phyloP scores from a whole-genome alignment of 2,329 filamentous ascomycete species.

The Fulvia fulva region DNA sequence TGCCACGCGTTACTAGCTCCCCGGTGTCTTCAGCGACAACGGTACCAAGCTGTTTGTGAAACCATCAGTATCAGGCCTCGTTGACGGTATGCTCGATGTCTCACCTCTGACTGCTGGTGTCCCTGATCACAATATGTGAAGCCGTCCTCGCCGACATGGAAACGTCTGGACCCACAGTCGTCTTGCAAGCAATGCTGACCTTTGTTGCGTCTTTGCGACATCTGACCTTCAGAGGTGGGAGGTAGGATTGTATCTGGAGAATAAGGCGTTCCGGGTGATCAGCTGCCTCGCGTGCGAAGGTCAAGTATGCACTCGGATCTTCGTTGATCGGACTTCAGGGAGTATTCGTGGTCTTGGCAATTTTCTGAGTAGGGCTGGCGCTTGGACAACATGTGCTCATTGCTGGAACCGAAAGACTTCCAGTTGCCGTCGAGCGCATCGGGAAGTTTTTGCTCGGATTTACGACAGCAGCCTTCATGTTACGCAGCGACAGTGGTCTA shows the following conservation, averaged over 20 bases:
- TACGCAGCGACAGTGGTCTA: not conserved
- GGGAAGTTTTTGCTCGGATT: not conserved
- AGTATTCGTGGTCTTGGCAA: not conserved
- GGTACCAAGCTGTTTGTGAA: conserved; percentile 26
- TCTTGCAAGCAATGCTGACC: conserved; percentile 27
- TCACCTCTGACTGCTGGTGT: conserved; percentile 67
- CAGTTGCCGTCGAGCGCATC: not conserved
- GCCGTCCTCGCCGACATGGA: conserved; percentile 67
- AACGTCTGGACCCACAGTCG: conserved; percentile 67
- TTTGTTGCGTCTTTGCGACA: conserved; percentile 22
- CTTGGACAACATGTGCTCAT: not conserved
- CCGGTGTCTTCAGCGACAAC: conserved; percentile 33
- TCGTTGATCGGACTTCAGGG: not conserved
- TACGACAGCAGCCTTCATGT: not conserved
- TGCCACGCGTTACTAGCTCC: conserved; percentile 28
- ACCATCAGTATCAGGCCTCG: not conserved
- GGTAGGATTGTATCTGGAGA: too few species aligned
- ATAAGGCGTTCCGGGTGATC: too few species aligned
- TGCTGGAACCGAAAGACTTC: not conserved
- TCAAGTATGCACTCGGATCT: too few species aligned
- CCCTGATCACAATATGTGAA: conserved; percentile 75
- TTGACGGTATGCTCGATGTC: conserved; percentile 11
- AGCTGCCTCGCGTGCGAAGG: too few species aligned
- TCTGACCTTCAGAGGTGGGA: conserved; percentile 9
- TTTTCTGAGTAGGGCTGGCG: not conserved